These are phyloP conservation scores for Piromyces finnis DNA, from an alignment of 192 early-diverging fungal genomes.

Conservation along the genomic window DNA sequence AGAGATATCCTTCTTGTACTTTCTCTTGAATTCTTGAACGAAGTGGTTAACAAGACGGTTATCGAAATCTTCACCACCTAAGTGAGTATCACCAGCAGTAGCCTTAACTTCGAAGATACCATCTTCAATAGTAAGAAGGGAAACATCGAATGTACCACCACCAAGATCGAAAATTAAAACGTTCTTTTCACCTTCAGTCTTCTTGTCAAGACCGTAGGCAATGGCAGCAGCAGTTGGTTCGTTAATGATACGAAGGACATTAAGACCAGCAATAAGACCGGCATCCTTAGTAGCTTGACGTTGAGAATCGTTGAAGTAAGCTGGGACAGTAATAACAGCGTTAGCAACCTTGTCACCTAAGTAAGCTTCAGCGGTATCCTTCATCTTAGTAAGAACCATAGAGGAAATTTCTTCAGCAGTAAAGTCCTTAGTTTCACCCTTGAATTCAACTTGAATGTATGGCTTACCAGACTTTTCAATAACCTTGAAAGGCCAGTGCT, in stretches of 20 bases:
- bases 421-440: constrained; percentile 65
- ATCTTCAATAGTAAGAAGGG: constrained; percentile 89
- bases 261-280: too few relatives aligned
- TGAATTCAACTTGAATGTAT: constrained; percentile 61
- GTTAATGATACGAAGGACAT: too few relatives aligned
- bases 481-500: constrained; percentile 74
- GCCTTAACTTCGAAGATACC: constrained; percentile 95
- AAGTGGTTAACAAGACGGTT: constrained; percentile 96
- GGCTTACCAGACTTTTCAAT: constrained; percentile 45
- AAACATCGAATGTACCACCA: constrained; percentile 90
- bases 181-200: constrained; percentile 45
- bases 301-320: constrained; percentile 14
- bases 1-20: constrained; percentile 89
- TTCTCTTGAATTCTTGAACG: constrained; percentile 85
- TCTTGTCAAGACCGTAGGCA: constrained; percentile 71
- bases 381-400: constrained; percentile 61
- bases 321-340: constrained; percentile 45
- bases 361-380: constrained; percentile 64
- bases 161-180: constrained; percentile 69
- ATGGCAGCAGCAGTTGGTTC: constrained; percentile 56
- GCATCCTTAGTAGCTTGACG: too few relatives aligned
- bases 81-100: constrained; percentile 78
- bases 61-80: constrained; percentile 99
- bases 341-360: constrained; percentile 48
- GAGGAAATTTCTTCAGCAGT: constrained; percentile 66